Evolutionary conservation across 345 rosid species (phyloP), one percentile per base, ranked within the genome.

Genomic region (Corchorus capsularis): DNA sequence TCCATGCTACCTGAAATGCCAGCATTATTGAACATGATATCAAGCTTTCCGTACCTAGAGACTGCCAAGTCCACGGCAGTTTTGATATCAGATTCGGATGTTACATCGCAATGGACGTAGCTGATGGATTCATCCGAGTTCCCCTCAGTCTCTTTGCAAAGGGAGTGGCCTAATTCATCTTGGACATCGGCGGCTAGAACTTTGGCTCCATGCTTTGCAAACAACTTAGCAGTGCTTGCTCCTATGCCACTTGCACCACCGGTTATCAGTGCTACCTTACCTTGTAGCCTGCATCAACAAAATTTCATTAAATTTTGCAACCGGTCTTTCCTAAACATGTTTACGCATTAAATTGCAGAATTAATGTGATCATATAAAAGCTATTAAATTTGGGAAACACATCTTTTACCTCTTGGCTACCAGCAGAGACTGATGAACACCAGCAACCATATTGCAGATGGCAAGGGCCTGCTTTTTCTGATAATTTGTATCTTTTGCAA

Each of bases 11-110:
- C 67, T 3, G 22, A 0, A 0, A 50, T 50, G 15, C 74, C 87
- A 10, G 85, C 87, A 3, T 84, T 84, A 34, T 82, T 82, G 52
- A 79, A 73, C 83, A 84, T 82, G 12, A 84, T 77, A 14, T 84
- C 87, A 0, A 84, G 83, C 49, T 82, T 84, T 17, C 85, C 85
- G 5, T 60, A 66, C n/a, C 0, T 41, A 0, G 81, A 66, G 2
- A 84, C 62, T 0, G 83, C 78, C 1, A 22, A 22, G 37, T 85
- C 72, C 3, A 82, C 80, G 0, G 82, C 78, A 6, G 32, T 76
- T 69, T 52, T 64, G 0, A 83, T 19, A 3, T 83, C 76, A 34
- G 79, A 27, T 41, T 83, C 81, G 5, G 53, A 45, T 2, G 77
- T 77, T 4, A 79, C 83, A 52, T 83, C 74, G 35, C 85, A 79